Evolutionary conservation across 1,284 basidiomycete species (phyloP).

Genomic region (Cystobasidiaceae sp.): DNA sequence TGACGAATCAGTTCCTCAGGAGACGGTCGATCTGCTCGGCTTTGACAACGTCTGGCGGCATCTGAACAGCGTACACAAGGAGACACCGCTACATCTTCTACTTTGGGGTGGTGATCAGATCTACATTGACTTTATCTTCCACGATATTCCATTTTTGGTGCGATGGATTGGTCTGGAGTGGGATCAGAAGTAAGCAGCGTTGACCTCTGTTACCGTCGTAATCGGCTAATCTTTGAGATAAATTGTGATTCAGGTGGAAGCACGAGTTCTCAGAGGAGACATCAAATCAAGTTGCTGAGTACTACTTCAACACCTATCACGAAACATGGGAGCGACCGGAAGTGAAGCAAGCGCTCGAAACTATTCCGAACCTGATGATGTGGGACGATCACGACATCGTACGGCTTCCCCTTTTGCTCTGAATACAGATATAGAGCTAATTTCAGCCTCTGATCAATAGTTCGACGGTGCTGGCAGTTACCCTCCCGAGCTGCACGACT

Average conservation of each 20-base stretch:
- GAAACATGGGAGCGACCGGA: conserved; percentile 33
- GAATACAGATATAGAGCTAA: background rate
- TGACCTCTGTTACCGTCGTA: background rate
- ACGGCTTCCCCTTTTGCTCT: background rate
- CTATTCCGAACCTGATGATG: conserved; percentile 30
- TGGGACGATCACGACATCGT: conserved; percentile 29
- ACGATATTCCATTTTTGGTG: conserved; percentile 31
- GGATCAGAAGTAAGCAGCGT: conserved; percentile 4
- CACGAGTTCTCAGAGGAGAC: conserved; percentile 33
- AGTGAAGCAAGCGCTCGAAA: conserved; percentile 26
- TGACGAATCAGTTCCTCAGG: conserved; percentile 25
- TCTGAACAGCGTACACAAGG: conserved; percentile 29
- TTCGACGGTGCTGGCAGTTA: conserved; percentile 32
- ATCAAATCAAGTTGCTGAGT: conserved; percentile 18
- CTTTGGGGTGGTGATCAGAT: conserved; percentile 34
- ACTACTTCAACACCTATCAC: conserved; percentile 33
- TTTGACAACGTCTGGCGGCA: conserved; percentile 34
- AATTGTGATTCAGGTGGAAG: conserved; percentile 6
- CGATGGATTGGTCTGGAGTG: conserved; percentile 28
- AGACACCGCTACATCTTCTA: conserved; percentile 27
- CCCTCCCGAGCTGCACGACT: conserved; percentile 27
- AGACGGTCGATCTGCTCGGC: conserved; percentile 29
- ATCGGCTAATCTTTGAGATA: background rate
- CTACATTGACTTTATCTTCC: conserved; percentile 31
- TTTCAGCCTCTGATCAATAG: background rate